Evolutionary conservation across 768 basidiomycete genomes (phyloP).

Genomic region (Neoboletus magnificus): DNA sequence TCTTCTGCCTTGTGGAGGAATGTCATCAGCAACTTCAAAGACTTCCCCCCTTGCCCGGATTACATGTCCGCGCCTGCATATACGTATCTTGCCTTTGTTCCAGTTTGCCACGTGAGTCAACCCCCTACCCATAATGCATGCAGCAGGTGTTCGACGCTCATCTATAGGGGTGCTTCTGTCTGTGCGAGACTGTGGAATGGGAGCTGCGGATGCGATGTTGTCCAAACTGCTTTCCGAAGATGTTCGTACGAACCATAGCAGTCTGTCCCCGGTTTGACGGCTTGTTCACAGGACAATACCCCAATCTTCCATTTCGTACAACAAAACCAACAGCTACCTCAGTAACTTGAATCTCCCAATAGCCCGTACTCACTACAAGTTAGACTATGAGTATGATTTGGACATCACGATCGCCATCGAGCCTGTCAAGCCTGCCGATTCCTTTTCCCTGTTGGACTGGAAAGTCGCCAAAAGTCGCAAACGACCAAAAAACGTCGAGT

Average conservation of each 20-base stretch:
- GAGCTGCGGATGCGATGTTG: constrained; percentile 13
- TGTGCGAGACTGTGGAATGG: constrained; percentile 15
- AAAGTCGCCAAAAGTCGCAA: background rate
- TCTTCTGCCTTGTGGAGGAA: constrained; percentile 26
- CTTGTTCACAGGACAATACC: constrained; percentile 1
- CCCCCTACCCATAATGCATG: too few relatives aligned
- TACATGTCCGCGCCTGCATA: constrained; percentile 30
- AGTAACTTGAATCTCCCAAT: background rate
- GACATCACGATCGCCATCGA: background rate
- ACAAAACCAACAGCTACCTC: background rate
- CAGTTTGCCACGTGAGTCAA: constrained; percentile 30
- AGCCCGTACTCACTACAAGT: background rate
- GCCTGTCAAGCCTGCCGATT: fast-evolving
- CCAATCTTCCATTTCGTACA: too few relatives aligned
- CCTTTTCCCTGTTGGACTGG: constrained; percentile 4
- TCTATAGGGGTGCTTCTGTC: constrained; percentile 11
- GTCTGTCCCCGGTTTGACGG: background rate
- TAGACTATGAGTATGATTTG: background rate
- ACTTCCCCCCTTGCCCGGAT: constrained; percentile 25
- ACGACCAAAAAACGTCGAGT: background rate
- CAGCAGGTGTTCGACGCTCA: background rate
- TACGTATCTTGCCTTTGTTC: constrained; percentile 28
- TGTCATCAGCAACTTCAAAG: constrained; percentile 19
- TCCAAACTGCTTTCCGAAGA: background rate
- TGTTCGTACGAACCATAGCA: constrained; percentile 1